Evolutionary conservation across 208 protist genomes (phyloP), one percentile per base, ranked within the genome.

Genomic region (Trypanosoma scelopori): DNA sequence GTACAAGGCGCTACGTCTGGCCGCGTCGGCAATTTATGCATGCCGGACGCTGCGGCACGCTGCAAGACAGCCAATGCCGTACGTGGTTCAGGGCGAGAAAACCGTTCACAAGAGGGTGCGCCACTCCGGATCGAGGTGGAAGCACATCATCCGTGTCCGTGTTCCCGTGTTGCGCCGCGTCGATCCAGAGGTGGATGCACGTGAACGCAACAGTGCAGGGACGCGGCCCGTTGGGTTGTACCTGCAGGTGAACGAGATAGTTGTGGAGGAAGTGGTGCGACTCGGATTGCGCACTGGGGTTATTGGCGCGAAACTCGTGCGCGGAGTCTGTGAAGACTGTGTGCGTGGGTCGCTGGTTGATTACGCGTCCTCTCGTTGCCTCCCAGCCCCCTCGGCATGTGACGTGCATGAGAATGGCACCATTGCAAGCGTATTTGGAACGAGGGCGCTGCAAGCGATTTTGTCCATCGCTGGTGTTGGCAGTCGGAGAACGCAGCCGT

Each of bases 31-130:
- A 11, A 59, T 89, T 51, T 71, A 84, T 37, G 65, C 70, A 22
- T 58, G 60, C 18, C 78, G 83, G 50, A 74, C 80, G 73, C 55
- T 85, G 56, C 77, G 86, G 12, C 80, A 79, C 67, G 82, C 82
- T 5, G 69, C 81, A 52, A 45, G 55, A 22, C 72, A 82, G 62
- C 73, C 74, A 20, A 65, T 43, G 30, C 78, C 85, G 28, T 42
- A 58, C 41, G 49, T 85, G n/a, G 60, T 84, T 41, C 51, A 76
- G 22, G 51, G 59, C 37, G 39, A 55, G n/a, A 74, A 76, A 56
- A 70, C 43, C 13, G 74, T 89, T 9, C 76, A 89, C 61, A 65
- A 70, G 9, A 66, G 76, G n/a, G 76, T 89, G 32, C 76, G 70
- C 65, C 76, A 73, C 52, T 13, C 32, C 27, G 55, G 55, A 7